phyloP scores from a whole-genome alignment of 2,329 filamentous ascomycete genomes.

The Hortaea sp. region DNA sequence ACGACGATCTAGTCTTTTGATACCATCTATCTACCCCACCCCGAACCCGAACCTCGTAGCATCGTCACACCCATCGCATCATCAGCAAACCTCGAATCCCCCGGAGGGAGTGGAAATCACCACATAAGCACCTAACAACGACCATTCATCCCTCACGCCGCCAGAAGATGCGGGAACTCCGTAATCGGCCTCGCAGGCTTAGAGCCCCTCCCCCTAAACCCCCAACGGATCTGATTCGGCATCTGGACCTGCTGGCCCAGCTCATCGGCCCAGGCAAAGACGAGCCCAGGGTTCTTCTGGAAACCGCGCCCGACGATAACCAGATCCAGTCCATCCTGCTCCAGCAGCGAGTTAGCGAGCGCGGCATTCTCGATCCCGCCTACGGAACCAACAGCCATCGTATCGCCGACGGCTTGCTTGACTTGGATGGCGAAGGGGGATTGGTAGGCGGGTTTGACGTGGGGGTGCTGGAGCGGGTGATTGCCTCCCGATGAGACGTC shows the following conservation, averaged over 20 bases:
- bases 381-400: conserved; percentile 62
- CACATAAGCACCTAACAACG: too few relatives aligned
- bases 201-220: conserved; percentile 39
- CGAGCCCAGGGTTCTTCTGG: conserved; percentile 70
- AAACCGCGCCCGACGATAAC: conserved; percentile 66
- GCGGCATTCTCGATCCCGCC: conserved; percentile 62
- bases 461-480: conserved; percentile 47
- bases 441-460: conserved; percentile 59
- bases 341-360: conserved; percentile 53
- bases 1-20: too few relatives aligned
- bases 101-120: too few relatives aligned
- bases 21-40: too few relatives aligned
- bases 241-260: conserved; percentile 61
- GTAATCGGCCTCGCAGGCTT: conserved; percentile 18
- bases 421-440: conserved; percentile 61
- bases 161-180: conserved; percentile 6
- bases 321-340: conserved; percentile 50
- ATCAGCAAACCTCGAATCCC: too few relatives aligned
- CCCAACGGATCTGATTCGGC: conserved; percentile 62
- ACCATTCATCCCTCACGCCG: too few relatives aligned
- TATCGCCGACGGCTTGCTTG: conserved; percentile 63
- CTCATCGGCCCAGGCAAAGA: conserved; percentile 62
- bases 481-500: conserved; percentile 75
- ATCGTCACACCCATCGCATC: too few relatives aligned
- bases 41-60: too few relatives aligned